These are phyloP conservation scores for Globisporangium alternatum DNA, from an alignment of 352 stramenopile species.

Conservation along the genomic window DNA sequence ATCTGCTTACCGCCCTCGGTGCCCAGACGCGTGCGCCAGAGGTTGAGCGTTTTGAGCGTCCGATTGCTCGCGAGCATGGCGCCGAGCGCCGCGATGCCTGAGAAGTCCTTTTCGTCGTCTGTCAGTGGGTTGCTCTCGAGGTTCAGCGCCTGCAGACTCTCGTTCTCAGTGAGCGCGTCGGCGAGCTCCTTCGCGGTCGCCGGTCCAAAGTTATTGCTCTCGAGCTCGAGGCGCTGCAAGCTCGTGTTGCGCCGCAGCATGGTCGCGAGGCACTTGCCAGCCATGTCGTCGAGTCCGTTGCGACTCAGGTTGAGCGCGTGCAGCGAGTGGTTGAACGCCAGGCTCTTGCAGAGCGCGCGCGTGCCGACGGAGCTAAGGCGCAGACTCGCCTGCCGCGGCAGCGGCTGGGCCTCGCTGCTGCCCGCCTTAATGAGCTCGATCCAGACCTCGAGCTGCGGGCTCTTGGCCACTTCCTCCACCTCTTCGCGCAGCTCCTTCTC, in stretches of 20 bases:
- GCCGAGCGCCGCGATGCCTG: slow-evolving; percentile 46
- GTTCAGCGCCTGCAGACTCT: slow-evolving; percentile 52
- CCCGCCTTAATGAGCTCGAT: slow-evolving; percentile 46
- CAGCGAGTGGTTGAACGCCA: slow-evolving; percentile 69
- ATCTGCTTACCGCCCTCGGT: slow-evolving; percentile 66
- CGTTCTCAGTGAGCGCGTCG: slow-evolving; percentile 53
- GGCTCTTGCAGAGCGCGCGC: slow-evolving; percentile 62
- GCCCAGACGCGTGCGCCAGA: slow-evolving; percentile 73
- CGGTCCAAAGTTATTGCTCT: slow-evolving; percentile 62
- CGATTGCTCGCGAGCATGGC: slow-evolving; percentile 58
- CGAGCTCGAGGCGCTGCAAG: slow-evolving; percentile 59
- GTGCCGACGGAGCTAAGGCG: slow-evolving; percentile 51
- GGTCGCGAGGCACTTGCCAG: slow-evolving; percentile 51
- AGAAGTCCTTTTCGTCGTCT: slow-evolving; percentile 76
- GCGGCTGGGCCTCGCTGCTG: slow-evolving; percentile 40
- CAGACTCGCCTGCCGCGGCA: slow-evolving; percentile 40
- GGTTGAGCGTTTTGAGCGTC: slow-evolving; percentile 62
- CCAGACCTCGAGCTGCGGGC: slow-evolving; percentile 74
- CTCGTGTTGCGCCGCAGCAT: slow-evolving; percentile 65
- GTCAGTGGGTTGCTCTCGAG: slow-evolving; percentile 81
- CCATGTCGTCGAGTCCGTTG: slow-evolving; percentile 66
- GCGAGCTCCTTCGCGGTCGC: slow-evolving; percentile 46
- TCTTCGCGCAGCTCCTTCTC: slow-evolving; percentile 73
- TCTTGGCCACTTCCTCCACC: slow-evolving; percentile 63
- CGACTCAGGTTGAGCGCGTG: slow-evolving; percentile 59